These are phyloP conservation scores for Mercurialis annua DNA, from an alignment of 345 rosid species.

Conservation along the genomic window DNA sequence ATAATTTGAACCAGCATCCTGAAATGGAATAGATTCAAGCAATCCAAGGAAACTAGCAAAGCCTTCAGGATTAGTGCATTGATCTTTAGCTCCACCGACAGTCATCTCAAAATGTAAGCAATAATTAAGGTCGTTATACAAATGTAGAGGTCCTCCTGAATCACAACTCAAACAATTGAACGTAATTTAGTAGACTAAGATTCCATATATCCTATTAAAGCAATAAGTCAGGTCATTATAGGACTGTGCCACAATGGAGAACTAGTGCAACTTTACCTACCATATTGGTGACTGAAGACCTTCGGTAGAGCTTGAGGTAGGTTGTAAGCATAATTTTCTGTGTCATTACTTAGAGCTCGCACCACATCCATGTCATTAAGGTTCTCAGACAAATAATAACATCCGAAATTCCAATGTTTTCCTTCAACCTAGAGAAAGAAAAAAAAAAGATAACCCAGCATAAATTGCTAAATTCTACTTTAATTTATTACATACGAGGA, in stretches of 20 bases:
- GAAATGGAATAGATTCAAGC: conserved; percentile 81
- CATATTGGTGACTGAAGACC: conserved; percentile 42
- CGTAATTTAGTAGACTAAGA: not conserved
- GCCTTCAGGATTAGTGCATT: conserved; percentile 65
- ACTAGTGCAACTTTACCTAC: conserved; percentile 39
- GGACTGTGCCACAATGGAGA: not conserved
- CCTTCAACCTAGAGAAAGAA: conserved; percentile 60
- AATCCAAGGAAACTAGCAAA: conserved; percentile 75
- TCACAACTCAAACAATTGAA: conserved; percentile 1
- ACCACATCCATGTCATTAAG: conserved; percentile 39
- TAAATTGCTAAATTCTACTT: not conserved
- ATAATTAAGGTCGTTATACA: conserved; percentile 42
- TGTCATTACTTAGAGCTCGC: conserved; percentile 31
- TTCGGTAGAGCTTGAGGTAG: conserved; percentile 66
- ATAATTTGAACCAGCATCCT: conserved; percentile 53
- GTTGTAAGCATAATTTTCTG: conserved; percentile 33
- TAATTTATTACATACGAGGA: not conserved
- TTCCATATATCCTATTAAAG: conserved; percentile 4
- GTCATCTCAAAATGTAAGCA: conserved; percentile 56
- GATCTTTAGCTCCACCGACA: conserved; percentile 50
- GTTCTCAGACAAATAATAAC: conserved; percentile 75
- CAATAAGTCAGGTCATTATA: conserved; percentile 9
- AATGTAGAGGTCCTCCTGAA: conserved; percentile 48
- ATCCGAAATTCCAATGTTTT: conserved; percentile 50
- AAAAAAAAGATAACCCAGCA: conserved; percentile 13